Evolutionary conservation across 129 eudicot species (phyloP).

Genomic region (Tanacetum coccineum): DNA sequence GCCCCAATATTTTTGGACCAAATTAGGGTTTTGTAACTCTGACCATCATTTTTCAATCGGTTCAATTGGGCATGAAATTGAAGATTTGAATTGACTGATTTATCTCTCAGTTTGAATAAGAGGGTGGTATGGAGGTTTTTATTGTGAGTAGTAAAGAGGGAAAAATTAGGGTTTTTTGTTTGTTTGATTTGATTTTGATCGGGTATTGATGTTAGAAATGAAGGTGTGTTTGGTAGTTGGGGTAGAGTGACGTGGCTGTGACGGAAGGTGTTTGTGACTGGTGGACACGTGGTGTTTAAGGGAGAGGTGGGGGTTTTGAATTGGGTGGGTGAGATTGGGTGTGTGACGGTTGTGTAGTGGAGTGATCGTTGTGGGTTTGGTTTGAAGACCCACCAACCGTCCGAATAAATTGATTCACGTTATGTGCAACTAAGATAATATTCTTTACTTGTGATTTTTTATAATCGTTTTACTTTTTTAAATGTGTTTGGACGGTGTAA

Average conservation of each 20-base stretch:
- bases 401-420: not conserved
- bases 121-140: too few relatives aligned
- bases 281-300: not conserved
- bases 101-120: too few relatives aligned
- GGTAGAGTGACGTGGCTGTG: not conserved
- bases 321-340: constrained; percentile 7
- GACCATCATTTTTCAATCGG: not conserved
- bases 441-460: too few relatives aligned
- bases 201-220: not conserved
- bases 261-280: not conserved
- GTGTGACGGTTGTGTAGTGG: constrained; percentile 21
- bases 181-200: constrained; percentile 15
- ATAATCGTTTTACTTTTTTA: too few relatives aligned
- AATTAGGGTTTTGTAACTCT: not conserved
- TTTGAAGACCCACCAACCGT: not conserved
- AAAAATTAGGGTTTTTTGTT: not conserved
- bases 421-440: too few relatives aligned
- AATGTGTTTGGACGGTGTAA: too few relatives aligned
- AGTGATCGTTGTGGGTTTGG: not conserved
- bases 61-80: constrained; percentile 16
- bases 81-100: constrained; percentile 11
- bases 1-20: not conserved
- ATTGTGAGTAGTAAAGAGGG: too few relatives aligned
- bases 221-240: not conserved
- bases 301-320: not conserved